Evolutionary conservation across 2,329 filamentous ascomycete genomes (phyloP).

Genomic region (Aspergillus fischeri): DNA sequence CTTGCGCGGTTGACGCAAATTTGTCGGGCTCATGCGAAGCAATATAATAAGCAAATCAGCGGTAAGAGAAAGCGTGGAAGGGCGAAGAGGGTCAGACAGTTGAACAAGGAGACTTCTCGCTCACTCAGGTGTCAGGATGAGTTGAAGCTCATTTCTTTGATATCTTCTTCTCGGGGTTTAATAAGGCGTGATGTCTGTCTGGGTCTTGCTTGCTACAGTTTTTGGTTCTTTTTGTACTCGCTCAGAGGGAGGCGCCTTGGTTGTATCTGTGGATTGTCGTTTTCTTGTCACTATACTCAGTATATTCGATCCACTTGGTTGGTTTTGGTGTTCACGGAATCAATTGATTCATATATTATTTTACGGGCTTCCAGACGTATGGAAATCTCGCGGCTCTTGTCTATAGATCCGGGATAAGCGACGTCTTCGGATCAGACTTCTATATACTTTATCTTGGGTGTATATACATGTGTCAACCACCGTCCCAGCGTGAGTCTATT

Average conservation of each 20-base stretch:
- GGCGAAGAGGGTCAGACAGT: neutral
- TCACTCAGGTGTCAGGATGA: neutral
- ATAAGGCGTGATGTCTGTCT: slow-evolving; percentile 8
- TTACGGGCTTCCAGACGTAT: neutral
- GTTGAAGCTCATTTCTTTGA: slow-evolving; percentile 3
- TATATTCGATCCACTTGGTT: neutral
- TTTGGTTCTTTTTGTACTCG: neutral
- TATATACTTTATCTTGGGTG: neutral
- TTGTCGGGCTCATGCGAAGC: neutral
- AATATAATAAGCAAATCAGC: neutral
- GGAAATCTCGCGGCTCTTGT: neutral
- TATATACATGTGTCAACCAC: neutral
- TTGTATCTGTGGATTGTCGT: neutral
- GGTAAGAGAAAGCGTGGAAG: neutral
- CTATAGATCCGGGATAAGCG: neutral
- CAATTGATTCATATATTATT: slow-evolving; percentile 1
- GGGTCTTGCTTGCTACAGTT: neutral
- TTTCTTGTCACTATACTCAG: neutral
- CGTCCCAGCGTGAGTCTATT: neutral
- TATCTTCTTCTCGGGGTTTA: slow-evolving; percentile 11
- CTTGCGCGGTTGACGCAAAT: neutral
- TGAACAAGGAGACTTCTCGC: neutral
- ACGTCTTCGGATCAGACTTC: neutral
- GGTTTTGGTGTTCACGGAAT: slow-evolving; percentile 5
- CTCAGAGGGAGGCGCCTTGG: neutral